These are phyloP conservation scores for Butyriboletus loyo DNA, from an alignment of 768 basidiomycete species.

Conservation along the genomic window DNA sequence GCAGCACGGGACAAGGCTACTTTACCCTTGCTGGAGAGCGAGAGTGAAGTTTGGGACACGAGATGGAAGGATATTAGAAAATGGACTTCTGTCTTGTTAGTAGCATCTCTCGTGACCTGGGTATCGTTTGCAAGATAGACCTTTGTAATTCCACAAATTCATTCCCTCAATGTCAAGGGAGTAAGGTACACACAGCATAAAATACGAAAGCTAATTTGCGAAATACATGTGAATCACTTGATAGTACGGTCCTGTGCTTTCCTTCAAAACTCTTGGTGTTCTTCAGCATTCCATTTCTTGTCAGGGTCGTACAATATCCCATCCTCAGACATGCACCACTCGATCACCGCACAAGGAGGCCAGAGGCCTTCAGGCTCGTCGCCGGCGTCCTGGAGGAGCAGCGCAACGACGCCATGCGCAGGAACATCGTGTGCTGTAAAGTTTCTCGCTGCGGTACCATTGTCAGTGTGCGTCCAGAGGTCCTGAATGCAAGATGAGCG, in stretches of 20 bases:
- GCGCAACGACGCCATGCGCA: conserved; percentile 65
- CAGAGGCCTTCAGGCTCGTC: conserved; percentile 58
- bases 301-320: conserved; percentile 42
- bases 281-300: conserved; percentile 24
- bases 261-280: conserved; percentile 2
- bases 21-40: neutral
- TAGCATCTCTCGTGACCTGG: conserved; percentile 27
- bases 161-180: neutral
- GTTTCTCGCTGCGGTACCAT: conserved; percentile 61
- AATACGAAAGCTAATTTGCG: neutral
- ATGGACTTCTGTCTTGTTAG: conserved; percentile 27
- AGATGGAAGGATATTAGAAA: conserved; percentile 27
- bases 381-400: conserved; percentile 63
- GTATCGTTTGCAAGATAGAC: conserved; percentile 23
- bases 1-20: neutral
- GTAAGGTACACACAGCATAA: neutral
- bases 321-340: conserved; percentile 60
- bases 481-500: conserved; percentile 41
- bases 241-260: neutral
- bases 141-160: neutral
- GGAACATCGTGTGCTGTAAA: conserved; percentile 54
- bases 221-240: neutral
- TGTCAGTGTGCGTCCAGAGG: conserved; percentile 70
- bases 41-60: conserved; percentile 11
- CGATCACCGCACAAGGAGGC: conserved; percentile 54